Percentiles rank a stretch among this genome's conserved stretches.
Conservation (phyloP, 2,329 filamentous ascomycete species). For the Ceratocystis papillata region DNA sequence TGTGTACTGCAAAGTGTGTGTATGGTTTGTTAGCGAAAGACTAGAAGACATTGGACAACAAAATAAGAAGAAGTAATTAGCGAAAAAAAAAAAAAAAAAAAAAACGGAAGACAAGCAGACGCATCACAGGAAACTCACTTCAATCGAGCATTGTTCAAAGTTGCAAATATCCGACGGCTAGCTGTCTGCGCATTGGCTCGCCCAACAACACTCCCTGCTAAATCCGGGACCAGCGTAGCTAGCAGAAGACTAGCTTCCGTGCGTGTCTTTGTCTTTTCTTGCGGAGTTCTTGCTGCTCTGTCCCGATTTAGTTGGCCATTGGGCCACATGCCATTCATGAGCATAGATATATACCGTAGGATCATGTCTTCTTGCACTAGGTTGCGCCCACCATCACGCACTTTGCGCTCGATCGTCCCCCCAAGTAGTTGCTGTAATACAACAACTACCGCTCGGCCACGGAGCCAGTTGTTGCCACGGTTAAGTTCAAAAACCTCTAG, state of each 20-base stretch:
- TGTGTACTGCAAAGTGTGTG: constrained; percentile 44
- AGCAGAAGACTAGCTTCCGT: constrained; percentile 84
- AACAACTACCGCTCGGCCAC: constrained; percentile 88
- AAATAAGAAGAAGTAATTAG: background rate
- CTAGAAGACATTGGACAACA: background rate
- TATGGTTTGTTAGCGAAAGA: constrained; percentile 25
- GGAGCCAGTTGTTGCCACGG: constrained; percentile 91
- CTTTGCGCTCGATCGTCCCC: constrained; percentile 90
- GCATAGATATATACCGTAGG: constrained; percentile 59
- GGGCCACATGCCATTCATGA: constrained; percentile 77
- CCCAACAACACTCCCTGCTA: constrained; percentile 88
- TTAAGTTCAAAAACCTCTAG: constrained; percentile 92
- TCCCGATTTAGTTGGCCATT: constrained; percentile 46
- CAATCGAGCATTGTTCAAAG: constrained; percentile 78
- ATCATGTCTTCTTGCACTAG: constrained; percentile 69
- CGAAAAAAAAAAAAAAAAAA: background rate
- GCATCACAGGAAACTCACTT: constrained; percentile 51
- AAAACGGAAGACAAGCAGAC: background rate
- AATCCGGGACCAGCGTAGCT: constrained; percentile 77
- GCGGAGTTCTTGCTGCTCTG: constrained; percentile 47
- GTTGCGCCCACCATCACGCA: constrained; percentile 68
- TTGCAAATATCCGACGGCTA: constrained; percentile 77
- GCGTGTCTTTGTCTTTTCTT: constrained; percentile 68
- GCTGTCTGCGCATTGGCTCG: constrained; percentile 83
- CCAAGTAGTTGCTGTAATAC: constrained; percentile 92